Evolutionary conservation across 2,329 filamentous ascomycete species (phyloP).

Genomic region (Aquanectria penicillioides): DNA sequence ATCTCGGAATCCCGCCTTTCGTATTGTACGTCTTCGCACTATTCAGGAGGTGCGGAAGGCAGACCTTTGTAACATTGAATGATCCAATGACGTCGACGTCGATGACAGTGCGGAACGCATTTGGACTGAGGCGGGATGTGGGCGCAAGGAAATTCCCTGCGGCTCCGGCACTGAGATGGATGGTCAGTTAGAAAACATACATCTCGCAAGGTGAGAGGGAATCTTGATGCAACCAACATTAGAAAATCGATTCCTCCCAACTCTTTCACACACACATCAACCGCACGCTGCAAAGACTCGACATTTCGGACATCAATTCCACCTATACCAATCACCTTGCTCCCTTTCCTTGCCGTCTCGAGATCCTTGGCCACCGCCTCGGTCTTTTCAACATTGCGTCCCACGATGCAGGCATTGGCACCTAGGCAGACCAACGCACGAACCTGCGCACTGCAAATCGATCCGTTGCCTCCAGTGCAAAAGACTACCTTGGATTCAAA

Average conservation of each 20-base stretch:
- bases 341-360: background rate
- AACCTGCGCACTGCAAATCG: slow-evolving; percentile 17
- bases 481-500: slow-evolving; percentile 13
- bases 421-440: slow-evolving; percentile 7
- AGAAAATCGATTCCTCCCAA: slow-evolving; percentile 17
- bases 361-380: slow-evolving; percentile 7
- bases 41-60: background rate
- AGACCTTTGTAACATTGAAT: slow-evolving; percentile 9
- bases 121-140: background rate
- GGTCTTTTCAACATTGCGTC: slow-evolving; percentile 10
- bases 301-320: slow-evolving; percentile 7
- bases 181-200: background rate
- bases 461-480: slow-evolving; percentile 14
- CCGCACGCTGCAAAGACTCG: background rate
- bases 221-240: background rate
- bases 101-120: slow-evolving; percentile 19
- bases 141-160: slow-evolving; percentile 16
- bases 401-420: slow-evolving; percentile 18
- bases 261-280: background rate
- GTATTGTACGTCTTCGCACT: no score
- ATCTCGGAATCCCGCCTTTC: no score
- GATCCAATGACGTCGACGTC: slow-evolving; percentile 17
- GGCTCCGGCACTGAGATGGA: background rate
- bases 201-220: background rate
- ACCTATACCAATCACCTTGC: slow-evolving; percentile 8